phyloP scores from a whole-genome alignment of 495 filamentous ascomycete genomes.

The Trichoderma gamsii region DNA sequence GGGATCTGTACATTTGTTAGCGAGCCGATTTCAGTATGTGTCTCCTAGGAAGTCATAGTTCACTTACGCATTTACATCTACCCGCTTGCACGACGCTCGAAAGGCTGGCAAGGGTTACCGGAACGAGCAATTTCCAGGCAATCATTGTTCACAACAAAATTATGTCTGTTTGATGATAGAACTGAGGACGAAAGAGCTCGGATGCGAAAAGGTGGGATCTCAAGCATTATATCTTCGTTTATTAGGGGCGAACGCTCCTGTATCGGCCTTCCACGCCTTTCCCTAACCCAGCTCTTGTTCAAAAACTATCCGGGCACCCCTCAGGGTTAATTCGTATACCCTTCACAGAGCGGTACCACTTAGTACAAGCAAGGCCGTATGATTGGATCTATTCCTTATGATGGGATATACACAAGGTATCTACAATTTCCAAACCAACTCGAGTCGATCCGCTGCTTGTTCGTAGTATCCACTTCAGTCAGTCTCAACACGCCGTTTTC shows the following conservation, averaged over 20 bases:
- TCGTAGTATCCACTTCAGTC: neutral
- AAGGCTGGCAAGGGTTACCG: neutral
- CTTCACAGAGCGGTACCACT: too few relatives aligned
- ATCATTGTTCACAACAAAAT: neutral
- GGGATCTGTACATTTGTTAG: neutral
- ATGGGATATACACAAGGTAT: neutral
- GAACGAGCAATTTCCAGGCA: neutral
- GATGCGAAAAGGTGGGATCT: neutral
- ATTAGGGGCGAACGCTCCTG: neutral
- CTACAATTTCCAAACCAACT: neutral
- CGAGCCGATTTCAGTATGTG: neutral
- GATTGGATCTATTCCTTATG: neutral
- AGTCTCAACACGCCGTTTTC: neutral
- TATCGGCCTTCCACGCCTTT: neutral
- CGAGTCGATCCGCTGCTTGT: neutral
- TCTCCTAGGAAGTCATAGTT: neutral
- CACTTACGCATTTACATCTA: neutral
- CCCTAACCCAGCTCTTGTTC: neutral
- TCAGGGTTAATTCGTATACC: neutral
- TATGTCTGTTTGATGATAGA: neutral
- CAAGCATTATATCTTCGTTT: neutral
- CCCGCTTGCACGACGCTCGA: neutral
- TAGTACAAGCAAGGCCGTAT: neutral
- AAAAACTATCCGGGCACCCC: neutral
- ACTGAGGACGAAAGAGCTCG: neutral